Evolutionary conservation across 2,329 filamentous ascomycete genomes (phyloP).

Genomic region (Sordariomycetes sp.): DNA sequence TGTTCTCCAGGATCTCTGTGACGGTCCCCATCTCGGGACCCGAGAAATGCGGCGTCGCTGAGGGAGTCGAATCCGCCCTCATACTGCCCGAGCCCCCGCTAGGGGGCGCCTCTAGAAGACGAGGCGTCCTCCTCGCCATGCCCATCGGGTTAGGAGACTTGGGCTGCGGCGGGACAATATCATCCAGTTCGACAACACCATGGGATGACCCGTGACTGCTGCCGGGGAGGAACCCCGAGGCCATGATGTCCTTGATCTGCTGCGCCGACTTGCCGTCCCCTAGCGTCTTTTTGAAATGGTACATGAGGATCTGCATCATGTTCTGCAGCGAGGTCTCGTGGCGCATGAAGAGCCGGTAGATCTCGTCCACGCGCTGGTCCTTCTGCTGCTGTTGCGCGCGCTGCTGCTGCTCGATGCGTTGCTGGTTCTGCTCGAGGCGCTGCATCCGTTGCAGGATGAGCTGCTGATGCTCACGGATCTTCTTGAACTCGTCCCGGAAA

Average conservation of each 20-base stretch:
- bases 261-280: constrained; percentile 67
- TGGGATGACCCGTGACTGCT: constrained; percentile 40
- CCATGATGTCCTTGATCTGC: constrained; percentile 73
- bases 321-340: constrained; percentile 98
- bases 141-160: constrained; percentile 22
- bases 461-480: constrained; percentile 74
- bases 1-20: constrained; percentile 45
- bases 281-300: constrained; percentile 87
- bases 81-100: constrained; percentile 11
- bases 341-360: constrained; percentile 40
- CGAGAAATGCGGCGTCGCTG: constrained; percentile 17
- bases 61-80: constrained; percentile 12
- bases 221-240: constrained; percentile 39
- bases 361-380: constrained; percentile 7
- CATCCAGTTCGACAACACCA: constrained; percentile 49
- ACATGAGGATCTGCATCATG: constrained; percentile 93
- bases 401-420: constrained; percentile 21
- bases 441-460: constrained; percentile 74
- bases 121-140: constrained; percentile 36
- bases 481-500: constrained; percentile 67
- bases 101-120: constrained; percentile 35
- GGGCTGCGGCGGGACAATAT: constrained; percentile 36
- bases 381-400: constrained; percentile 7
- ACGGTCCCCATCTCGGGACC: constrained; percentile 39
- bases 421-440: constrained; percentile 72